Conservation (phyloP, 352 stramenopile genomes). For the Globisporangium recalcitrans region DNA sequence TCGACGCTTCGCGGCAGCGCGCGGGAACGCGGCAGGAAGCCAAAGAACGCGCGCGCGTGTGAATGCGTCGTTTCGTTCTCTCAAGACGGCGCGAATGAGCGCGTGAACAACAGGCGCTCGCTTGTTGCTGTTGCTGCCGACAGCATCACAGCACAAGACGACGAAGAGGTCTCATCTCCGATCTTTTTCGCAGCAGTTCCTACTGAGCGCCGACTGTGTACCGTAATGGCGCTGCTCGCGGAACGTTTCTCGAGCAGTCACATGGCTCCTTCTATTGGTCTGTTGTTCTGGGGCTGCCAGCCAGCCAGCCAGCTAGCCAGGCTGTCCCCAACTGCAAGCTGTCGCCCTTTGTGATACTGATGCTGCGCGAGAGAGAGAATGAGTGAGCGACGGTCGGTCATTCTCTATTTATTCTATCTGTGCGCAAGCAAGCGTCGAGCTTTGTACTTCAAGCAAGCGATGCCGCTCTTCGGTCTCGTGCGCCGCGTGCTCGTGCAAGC, state of each 20-base stretch:
- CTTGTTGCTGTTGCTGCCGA: too few species aligned
- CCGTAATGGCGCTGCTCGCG: not conserved
- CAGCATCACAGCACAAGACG: not conserved
- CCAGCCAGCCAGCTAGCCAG: not conserved
- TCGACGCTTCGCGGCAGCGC: not conserved
- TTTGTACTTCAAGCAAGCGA: not conserved
- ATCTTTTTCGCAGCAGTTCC: not conserved
- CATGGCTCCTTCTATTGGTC: not conserved
- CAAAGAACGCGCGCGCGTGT: not conserved
- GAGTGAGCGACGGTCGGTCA: constrained; percentile 3
- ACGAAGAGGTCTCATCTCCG: not conserved
- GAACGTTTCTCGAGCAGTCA: not conserved
- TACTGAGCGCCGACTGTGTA: not conserved
- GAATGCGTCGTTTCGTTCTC: not conserved
- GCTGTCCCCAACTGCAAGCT: not conserved
- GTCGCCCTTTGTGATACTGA: not conserved
- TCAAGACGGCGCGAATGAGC: not conserved
- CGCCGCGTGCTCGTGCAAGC: constrained; percentile 14
- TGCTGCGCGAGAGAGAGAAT: not conserved
- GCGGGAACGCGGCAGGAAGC: not conserved
- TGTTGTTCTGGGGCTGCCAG: not conserved
- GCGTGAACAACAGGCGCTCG: not conserved
- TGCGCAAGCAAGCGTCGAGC: constrained; percentile 4
- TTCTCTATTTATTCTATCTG: constrained; percentile 16
- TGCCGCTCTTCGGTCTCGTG: constrained; percentile 16